Percentiles rank a stretch among this genome's conserved stretches.
Evolutionary conservation across 2,329 filamentous ascomycete species (phyloP).

Genomic region (Piedraia hortae): DNA sequence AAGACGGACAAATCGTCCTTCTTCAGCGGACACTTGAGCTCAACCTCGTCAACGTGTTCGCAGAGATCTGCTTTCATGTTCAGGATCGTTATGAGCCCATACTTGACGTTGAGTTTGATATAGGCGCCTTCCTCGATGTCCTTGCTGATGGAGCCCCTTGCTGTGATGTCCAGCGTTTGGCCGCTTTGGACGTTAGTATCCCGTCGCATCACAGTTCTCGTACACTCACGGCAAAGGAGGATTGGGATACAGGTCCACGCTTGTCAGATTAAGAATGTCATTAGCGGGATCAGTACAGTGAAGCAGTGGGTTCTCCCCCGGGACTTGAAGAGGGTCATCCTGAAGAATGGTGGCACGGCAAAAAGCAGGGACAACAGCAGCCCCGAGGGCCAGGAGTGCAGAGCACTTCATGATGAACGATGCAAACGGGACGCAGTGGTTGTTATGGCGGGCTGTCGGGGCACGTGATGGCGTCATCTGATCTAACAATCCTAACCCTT

Average conservation of each 20-base stretch:
- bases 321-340: slow-evolving; percentile 34
- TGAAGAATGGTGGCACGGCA: too few species aligned
- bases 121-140: slow-evolving; percentile 52
- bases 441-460: too few species aligned
- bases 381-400: too few species aligned
- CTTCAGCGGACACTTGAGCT: slow-evolving; percentile 67
- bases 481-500: too few species aligned
- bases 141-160: slow-evolving; percentile 45
- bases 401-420: too few species aligned
- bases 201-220: slow-evolving; percentile 1
- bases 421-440: too few species aligned
- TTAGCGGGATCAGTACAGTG: slow-evolving; percentile 44
- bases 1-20: slow-evolving; percentile 35
- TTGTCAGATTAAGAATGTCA: slow-evolving; percentile 49
- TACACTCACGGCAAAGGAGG: slow-evolving; percentile 48
- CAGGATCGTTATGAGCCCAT: slow-evolving; percentile 73
- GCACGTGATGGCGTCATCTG: too few species aligned
- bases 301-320: slow-evolving; percentile 61
- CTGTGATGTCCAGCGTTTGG: slow-evolving; percentile 47
- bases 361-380: too few species aligned
- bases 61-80: slow-evolving; percentile 61
- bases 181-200: slow-evolving; percentile 28
- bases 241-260: slow-evolving; percentile 61
- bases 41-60: slow-evolving; percentile 66
- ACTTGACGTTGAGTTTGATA: slow-evolving; percentile 67